phyloP scores from a whole-genome alignment of 2,329 filamentous ascomycete genomes.

The Fusarium anguioides region DNA sequence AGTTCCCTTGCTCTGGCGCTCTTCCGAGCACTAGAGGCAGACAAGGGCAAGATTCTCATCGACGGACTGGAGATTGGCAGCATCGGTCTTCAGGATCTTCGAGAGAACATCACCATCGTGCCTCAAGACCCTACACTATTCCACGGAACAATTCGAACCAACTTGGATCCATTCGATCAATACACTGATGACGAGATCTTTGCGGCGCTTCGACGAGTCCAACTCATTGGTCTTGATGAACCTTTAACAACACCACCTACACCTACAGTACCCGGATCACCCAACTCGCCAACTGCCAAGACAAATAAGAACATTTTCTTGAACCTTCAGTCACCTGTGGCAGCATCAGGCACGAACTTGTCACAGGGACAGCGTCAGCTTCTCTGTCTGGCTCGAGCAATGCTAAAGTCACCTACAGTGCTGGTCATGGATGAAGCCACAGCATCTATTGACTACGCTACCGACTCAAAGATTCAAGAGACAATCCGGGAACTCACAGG shows the following conservation, averaged over 20 bases:
- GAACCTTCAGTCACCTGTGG: constrained; percentile 83
- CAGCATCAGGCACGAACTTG: constrained; percentile 92
- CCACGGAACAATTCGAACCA: constrained; percentile 89
- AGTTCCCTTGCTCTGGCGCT: constrained; percentile 92
- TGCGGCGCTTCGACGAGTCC: constrained; percentile 84
- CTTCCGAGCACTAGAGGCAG: constrained; percentile 93
- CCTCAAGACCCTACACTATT: constrained; percentile 97
- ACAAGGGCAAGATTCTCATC: constrained; percentile 87
- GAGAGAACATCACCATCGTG: constrained; percentile 95
- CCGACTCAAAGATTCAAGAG: constrained; percentile 94
- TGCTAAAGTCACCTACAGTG: constrained; percentile 91
- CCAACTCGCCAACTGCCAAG: constrained; percentile 51
- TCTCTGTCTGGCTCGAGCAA: constrained; percentile 89
- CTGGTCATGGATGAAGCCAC: constrained; percentile 99
- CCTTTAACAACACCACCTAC: constrained; percentile 46
- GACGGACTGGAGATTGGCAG: constrained; percentile 89
- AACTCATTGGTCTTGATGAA: constrained; percentile 78
- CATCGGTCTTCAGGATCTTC: constrained; percentile 93
- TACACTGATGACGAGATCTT: constrained; percentile 95
- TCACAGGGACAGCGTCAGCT: constrained; percentile 97
- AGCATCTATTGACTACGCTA: constrained; percentile 95
- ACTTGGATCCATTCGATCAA: constrained; percentile 89
- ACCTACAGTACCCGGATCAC: constrained; percentile 43
- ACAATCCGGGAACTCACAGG: constrained; percentile 93
- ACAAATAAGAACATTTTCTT: constrained; percentile 97